Evolutionary conservation across 2,329 filamentous ascomycete genomes (phyloP).

Genomic region (Fusarium denticulatum): DNA sequence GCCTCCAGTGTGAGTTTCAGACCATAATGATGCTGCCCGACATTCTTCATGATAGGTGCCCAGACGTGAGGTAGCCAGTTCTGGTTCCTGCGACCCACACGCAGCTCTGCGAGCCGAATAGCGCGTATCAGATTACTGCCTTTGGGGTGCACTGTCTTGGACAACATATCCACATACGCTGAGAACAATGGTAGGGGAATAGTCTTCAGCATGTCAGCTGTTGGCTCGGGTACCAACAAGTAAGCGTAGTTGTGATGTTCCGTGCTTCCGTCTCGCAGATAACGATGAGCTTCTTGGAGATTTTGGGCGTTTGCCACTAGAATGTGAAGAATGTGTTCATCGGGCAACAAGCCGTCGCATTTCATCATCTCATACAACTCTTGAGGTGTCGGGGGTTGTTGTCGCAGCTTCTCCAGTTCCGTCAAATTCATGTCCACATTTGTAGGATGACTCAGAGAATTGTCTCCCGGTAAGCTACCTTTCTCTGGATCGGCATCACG

Average conservation of each 20-base stretch:
- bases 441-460: slow-evolving; percentile 58
- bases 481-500: slow-evolving; percentile 42
- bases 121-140: slow-evolving; percentile 46
- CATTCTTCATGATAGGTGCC: slow-evolving; percentile 48
- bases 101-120: slow-evolving; percentile 44
- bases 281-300: slow-evolving; percentile 58
- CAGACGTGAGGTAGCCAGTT: slow-evolving; percentile 47
- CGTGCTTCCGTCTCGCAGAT: slow-evolving; percentile 57
- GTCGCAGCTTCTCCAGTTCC: slow-evolving; percentile 71
- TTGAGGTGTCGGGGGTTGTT: slow-evolving; percentile 66
- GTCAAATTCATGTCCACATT: slow-evolving; percentile 61
- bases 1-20: slow-evolving; percentile 43
- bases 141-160: slow-evolving; percentile 32
- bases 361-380: slow-evolving; percentile 70
- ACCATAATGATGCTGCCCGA: slow-evolving; percentile 44
- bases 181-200: slow-evolving; percentile 53
- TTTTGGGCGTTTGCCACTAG: slow-evolving; percentile 64
- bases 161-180: slow-evolving; percentile 58
- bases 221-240: slow-evolving; percentile 39
- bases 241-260: slow-evolving; percentile 13
- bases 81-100: slow-evolving; percentile 36
- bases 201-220: slow-evolving; percentile 34
- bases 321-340: slow-evolving; percentile 61
- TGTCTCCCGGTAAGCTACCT: slow-evolving; percentile 66
- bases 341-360: slow-evolving; percentile 57